Conservation (phyloP, 345 rosid genomes). For the Aquilaria malaccensis region DNA sequence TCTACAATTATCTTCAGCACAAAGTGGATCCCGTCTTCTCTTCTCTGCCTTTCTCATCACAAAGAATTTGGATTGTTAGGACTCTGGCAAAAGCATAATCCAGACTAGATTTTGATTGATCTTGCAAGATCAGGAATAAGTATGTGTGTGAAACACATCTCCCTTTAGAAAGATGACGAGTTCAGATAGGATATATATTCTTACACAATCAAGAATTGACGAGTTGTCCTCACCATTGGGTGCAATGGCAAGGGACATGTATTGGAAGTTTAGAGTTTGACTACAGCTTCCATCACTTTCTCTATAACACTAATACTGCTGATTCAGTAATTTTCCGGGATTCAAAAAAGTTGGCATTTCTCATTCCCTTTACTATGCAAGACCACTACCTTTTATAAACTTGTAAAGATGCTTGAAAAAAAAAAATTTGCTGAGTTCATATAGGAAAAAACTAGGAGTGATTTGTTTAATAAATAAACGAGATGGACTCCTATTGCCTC, state of each 20-base stretch:
- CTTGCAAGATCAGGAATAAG: constrained; percentile 1
- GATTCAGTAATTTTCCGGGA: no score
- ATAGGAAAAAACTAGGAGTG: no score
- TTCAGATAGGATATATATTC: no score
- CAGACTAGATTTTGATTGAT: constrained; percentile 3
- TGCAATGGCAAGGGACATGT: background rate
- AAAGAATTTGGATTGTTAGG: constrained; percentile 11
- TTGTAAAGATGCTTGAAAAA: no score
- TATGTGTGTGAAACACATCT: constrained; percentile 1
- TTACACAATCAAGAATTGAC: no score
- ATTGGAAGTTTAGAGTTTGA: background rate
- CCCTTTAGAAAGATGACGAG: background rate
- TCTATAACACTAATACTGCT: background rate
- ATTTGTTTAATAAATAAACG: no score
- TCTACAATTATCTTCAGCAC: background rate
- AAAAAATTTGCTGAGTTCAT: no score
- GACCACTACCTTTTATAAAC: no score
- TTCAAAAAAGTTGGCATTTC: no score
- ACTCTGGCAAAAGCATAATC: constrained; percentile 7
- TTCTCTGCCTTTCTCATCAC: constrained; percentile 13
- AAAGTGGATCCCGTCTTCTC: constrained; percentile 25
- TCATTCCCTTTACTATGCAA: no score
- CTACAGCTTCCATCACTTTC: background rate
- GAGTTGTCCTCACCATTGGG: no score
- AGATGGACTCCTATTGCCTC: no score